Conservation (phyloP, 768 basidiomycete species). For the Pleurotus sapidus region DNA sequence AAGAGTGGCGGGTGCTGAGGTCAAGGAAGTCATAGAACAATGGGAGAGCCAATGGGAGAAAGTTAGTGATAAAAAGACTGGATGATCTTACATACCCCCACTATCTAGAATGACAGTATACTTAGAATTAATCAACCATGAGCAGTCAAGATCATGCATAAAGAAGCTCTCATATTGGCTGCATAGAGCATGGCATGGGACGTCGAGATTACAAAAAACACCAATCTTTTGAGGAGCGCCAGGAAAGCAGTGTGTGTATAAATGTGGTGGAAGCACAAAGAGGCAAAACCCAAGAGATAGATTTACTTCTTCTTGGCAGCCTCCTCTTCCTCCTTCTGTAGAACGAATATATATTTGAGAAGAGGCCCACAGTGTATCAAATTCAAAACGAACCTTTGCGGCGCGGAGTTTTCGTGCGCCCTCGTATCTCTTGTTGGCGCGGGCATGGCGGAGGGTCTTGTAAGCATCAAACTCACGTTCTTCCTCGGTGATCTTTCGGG, state of each 20-base stretch:
- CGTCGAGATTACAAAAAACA: constrained; percentile 22
- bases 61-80: neutral
- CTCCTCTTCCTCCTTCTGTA: constrained; percentile 88
- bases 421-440: constrained; percentile 80
- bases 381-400: constrained; percentile 62
- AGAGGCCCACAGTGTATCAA: neutral
- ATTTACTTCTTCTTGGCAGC: constrained; percentile 87
- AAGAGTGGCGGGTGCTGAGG: constrained; percentile 77
- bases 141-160: neutral
- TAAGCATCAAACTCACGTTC: constrained; percentile 90
- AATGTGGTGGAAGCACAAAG: constrained; percentile 14
- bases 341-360: neutral
- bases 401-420: constrained; percentile 85
- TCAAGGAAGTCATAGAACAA: constrained; percentile 56
- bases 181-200: constrained; percentile 35
- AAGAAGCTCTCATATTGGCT: constrained; percentile 19
- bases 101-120: neutral
- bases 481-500: constrained; percentile 89
- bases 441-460: constrained; percentile 81
- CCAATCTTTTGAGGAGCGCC: constrained; percentile 33
- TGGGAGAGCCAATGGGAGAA: constrained; percentile 25
- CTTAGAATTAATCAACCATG: too few relatives aligned
- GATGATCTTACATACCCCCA: neutral
- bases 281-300: constrained; percentile 15
- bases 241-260: constrained; percentile 19